Evolutionary conservation across 768 basidiomycete genomes (phyloP).

Genomic region (Mycena epipterygia): DNA sequence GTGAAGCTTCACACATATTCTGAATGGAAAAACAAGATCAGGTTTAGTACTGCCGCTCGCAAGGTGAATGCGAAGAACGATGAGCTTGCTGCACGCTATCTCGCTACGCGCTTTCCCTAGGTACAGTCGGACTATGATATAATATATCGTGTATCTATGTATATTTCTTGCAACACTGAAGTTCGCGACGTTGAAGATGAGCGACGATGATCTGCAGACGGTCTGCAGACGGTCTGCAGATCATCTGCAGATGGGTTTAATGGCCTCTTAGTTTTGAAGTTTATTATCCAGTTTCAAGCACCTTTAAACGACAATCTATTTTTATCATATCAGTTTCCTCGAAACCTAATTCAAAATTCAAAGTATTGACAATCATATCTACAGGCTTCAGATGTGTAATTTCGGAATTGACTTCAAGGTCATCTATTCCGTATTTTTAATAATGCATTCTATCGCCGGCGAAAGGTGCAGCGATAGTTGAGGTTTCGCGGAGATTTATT

Average conservation of each 20-base stretch:
- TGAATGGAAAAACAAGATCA: no score
- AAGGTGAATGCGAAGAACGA: no score
- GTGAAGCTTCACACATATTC: no score
- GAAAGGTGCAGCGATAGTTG: constrained; percentile 1
- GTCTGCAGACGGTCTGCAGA: no score
- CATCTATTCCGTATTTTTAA: constrained; percentile 5
- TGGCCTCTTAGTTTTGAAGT: background rate
- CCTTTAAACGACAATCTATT: constrained; percentile 6
- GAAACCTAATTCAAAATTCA: constrained; percentile 13
- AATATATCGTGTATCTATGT: no score
- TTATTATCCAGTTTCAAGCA: constrained; percentile 8
- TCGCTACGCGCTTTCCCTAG: no score
- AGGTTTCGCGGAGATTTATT: background rate
- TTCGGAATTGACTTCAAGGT: constrained; percentile 1
- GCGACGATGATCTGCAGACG: constrained; percentile 24
- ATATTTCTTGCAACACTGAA: no score
- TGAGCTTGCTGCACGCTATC: no score
- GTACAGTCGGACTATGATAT: no score
- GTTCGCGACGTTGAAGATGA: no score
- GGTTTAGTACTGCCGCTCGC: no score
- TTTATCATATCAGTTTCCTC: constrained; percentile 8
- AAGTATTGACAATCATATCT: constrained; percentile 6
- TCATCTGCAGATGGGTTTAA: constrained; percentile 18
- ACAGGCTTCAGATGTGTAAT: background rate
- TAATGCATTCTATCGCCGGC: background rate